Evolutionary conservation across 2,329 filamentous ascomycete species (phyloP), one percentile per base, ranked within the genome.

Genomic region (Aspergillus japonicus): DNA sequence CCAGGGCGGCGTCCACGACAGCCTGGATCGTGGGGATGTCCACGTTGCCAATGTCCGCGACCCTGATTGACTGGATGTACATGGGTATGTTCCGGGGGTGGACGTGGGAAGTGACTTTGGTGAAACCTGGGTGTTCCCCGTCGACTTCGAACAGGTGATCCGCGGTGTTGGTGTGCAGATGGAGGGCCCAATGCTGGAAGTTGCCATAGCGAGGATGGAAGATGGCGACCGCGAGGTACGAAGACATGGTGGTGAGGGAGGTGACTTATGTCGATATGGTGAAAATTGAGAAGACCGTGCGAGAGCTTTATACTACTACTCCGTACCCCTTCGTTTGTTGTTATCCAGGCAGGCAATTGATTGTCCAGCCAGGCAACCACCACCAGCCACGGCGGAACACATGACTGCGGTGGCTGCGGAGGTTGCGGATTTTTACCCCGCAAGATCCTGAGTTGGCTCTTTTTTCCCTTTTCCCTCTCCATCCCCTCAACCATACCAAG

Each of bases 101-200:
- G n/a, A 54, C 54, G 12, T 51, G 11, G 6, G 61, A 55, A 4
- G 56, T 52, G 19, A 62, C 57, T 26, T 64, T 60, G 6, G 50
- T 29, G 50, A 68, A 69, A 16, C 39, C 52, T 14, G 62, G 66
- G 53, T 66, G 63, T 21, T 67, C 57, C 42, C 68, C 66, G 42
- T 61, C 62, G 26, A 68, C 67, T 50, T 69, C 66, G 49, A 62
- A 69, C 42, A 66, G 57, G n/a, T 60, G 47, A 19, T 65, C 49
- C 14, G 61, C 57, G 2, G 51, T 52, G 16, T 57, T 48, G 14
- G 57, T 54, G 24, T 69, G 61, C 4, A 69, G 59, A 44, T 68
- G 62, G 11, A 69, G 54, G 4, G 64, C 60, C 66, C 62, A 68
- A 52, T 69, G 64, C 23, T 64, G 59, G 59, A 63, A 68, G 59